Evolutionary conservation across 331 rosid species (phyloP).

Genomic region (Erythrophleum ivorense): DNA sequence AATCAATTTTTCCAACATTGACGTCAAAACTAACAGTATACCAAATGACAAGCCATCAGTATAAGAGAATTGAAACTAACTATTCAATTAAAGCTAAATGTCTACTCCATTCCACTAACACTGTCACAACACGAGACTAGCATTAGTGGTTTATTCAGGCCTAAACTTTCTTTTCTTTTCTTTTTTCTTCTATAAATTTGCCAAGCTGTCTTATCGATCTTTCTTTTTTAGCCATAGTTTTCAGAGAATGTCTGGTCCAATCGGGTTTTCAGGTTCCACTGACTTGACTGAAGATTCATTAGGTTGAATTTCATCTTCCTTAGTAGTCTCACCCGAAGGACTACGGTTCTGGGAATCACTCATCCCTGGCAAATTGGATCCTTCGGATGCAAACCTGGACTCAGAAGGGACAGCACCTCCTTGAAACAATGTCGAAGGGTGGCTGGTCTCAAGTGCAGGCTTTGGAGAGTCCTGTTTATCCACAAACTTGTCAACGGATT

Average conservation of each 20-base stretch:
- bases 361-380: slow-evolving; percentile 22
- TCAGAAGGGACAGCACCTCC: slow-evolving; percentile 30
- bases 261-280: slow-evolving; percentile 12
- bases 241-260: slow-evolving; percentile 14
- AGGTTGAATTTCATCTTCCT: slow-evolving; percentile 31
- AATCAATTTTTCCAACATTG: not conserved
- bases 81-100: not conserved
- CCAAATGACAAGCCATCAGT: not conserved
- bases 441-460: slow-evolving; percentile 11
- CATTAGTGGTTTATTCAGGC: slow-evolving; percentile 12
- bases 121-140: not conserved
- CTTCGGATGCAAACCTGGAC: slow-evolving; percentile 38
- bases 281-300: slow-evolving; percentile 23
- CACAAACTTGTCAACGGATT: slow-evolving; percentile 21
- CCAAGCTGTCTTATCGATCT: not conserved
- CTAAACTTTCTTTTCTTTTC: not conserved
- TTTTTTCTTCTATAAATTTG: not conserved
- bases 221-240: not conserved
- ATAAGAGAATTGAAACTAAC: not conserved
- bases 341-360: slow-evolving; percentile 21
- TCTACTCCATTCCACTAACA: not conserved
- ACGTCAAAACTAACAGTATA: not conserved
- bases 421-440: not conserved
- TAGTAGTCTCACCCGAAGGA: slow-evolving; percentile 34
- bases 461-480: slow-evolving; percentile 31